Base-by-base conservation (phyloP, 129 eudicot genomes). In the Chrysanthemum makinoi region DNA sequence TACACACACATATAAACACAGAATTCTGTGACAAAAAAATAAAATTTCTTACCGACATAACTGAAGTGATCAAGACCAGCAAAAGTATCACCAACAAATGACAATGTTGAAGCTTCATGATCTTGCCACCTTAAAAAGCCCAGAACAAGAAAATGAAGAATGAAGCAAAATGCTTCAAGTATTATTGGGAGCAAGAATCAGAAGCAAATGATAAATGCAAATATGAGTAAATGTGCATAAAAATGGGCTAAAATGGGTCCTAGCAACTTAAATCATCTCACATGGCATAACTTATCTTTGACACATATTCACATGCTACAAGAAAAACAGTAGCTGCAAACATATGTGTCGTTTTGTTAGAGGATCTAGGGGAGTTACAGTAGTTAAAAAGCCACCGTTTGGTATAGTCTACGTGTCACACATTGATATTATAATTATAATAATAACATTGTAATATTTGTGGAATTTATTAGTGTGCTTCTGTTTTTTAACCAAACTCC, bases 11-110 rank as follows among this genome's bases (percentile, higher is more conserved):
- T 39, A 39, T 10, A 39, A 39, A 39, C 46, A 39, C 46, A 39
- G 8, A 39, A 39, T 39, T 39, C 46, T 30, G 35, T 39, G 46
- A 39, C 46, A 55, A 43, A 12, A 65, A 33, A 35, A 10, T 1
- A 18, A 35, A 35, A 54, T 53, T 68, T 14, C 89, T 76, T 81
- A 92, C 98, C 85, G 86, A 81, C 50, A 84, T 50, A 46, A 70
- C 49, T n/a, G 75, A 17, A 15, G 83, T 78, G 69, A 73, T 80
- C 15, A 82, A 55, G 11, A 79, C 53, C 14, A 82, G 78, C 62
- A 84, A 57, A 22, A 83, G 73, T 17, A 77, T 39, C 46, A 12
- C 69, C 64, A 81, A 81, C 80, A 78, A 77, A 87, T 68, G 16
- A 56, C 77, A 60, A 75, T 57, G 66, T 57, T 68, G 57, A 72